Evolutionary conservation across 192 early-diverging fungal species (phyloP), one percentile per base, ranked within the genome.

Genomic region (Rhizophagus prolifer): DNA sequence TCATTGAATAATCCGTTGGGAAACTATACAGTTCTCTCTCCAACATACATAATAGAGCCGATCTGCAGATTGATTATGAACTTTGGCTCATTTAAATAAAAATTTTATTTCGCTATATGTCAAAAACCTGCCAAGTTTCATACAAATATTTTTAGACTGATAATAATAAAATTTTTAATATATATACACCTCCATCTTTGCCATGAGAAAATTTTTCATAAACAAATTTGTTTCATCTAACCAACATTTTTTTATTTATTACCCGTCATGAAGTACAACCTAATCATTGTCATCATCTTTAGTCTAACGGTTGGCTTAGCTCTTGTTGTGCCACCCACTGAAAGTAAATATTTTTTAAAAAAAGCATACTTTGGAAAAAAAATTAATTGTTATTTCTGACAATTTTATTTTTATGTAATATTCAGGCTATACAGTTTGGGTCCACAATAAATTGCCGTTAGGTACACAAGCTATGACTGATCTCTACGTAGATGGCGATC

Each of bases 271-370:
- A 61, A 60, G 23, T 61, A n/a, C 59, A 61, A 61, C 59, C 59
- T 61, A 61, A n/a, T 61, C 59, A 54, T 2, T 54, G n/a, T 19
- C 50, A 54, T 54, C 1, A 61, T 61, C 12, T 61, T 61, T 61
- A 13, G 3, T 61, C 58, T 60, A 60, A 60, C 19, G 58, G 23
- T 61, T 61, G 59, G 59, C 59, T 23, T 61, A 61, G 7, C 59
- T 1, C 59, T n/a, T n/a, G n/a, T 61, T 61, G 59, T 61, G 59
- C 59, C 59, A 61, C 59, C 3, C 8, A 61, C 23, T 61, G 59
- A 61, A 61, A 61, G 59, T 61, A 54, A 54, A 54, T 61, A 8
- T 23, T 13, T n/a, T 61, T 61, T 61, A 61, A 61, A 61, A 61
- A 3, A 61, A 23, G n/a, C 59, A 61, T 3, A 61, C 59, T 61